Evolutionary conservation across 768 basidiomycete species (phyloP), one percentile per base, ranked within the genome.

Genomic region (Butyriboletus loyo): DNA sequence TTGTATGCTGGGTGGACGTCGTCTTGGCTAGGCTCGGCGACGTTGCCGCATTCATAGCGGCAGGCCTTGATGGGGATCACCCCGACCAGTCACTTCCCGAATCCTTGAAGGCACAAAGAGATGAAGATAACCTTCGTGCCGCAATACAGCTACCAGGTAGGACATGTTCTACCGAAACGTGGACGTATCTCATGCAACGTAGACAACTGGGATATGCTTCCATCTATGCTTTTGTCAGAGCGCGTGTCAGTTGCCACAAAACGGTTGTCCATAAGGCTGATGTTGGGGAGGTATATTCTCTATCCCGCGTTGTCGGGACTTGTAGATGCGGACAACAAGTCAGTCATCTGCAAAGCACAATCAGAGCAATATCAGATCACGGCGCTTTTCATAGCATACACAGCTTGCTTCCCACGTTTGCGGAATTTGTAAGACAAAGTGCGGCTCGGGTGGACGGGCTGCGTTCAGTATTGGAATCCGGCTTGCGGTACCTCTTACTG

Each of bases 131-230:
- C 49, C 62, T 88, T 28, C 74, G 76, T 36, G 86, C 85, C 36
- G 83, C 85, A 5, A 70, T 77, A 22, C 87, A 89, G 57, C 69
- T 91, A n/a, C 88, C 89, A 53, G 77, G 87, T 84, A 66, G 54
- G 60, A 50, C 38, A 14, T 11, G 9, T 45, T 27, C 30, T 30
- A 8, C 30, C 10, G 24, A 28, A 34, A 40, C 15, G 21, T 43
- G 24, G 5, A 19, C 39, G 46, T 10, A 34, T 46, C 58, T 68
- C 34, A 68, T 42, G 19, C 36, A 30, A 50, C 2, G 30, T 30
- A 87, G 87, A 80, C 41, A 72, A 65, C 7, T 90, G 82, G 85
- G 51, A 67, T n/a, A 71, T 67, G 38, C 60, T 87, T 25, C 61
- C 74, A 9, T 63, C 60, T 14, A 64, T 78, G 8, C 66, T 87